Base-by-base conservation (phyloP, 2,329 filamentous ascomycete genomes). In the Tolypocladium cylindrosporum region DNA sequence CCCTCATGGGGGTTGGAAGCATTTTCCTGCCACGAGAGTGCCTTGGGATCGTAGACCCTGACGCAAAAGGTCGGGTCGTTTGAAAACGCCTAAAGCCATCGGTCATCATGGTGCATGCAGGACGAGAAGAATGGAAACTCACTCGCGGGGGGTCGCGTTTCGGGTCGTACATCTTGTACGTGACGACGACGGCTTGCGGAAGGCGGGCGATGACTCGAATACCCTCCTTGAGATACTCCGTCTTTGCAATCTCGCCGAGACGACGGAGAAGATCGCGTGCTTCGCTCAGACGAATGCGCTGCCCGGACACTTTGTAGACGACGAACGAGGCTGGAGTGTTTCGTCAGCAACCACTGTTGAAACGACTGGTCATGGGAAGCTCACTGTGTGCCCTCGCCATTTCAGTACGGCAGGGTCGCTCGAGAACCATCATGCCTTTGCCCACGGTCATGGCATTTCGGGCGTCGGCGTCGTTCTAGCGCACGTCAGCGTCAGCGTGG, bases 401-500 rank as follows among this genome's bases (percentile, higher is more conserved):
- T 70, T 88, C 84, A 24, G 77, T 81, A 21, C 85, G 81, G 68
- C 81, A 83, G 14, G 78, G 73, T 13, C 85, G 80, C 16, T 81
- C 82, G 50, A 79, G 74, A 56, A 86, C 80, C 3, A 76, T 60
- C 10, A 71, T 66, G 14, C 79, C 79, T 48, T 74, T 75, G 10
- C 78, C 82, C 4, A 76, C 58, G 2, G 63, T 61, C 56, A 82
- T 71, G 24, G 83, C 84, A 16, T 59, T 63, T 21, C 75, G 67
- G 1, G 84, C 83, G 65, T 83, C 72, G 0, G 73, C 67, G 39
- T 76, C 71, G 14, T 73, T 76, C 81, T 84, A 36, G 5, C 16
- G 11, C 16, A 5, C 3, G 57, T 58, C 41, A 60, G 52, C 37
- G 11, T 34, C 27, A 27, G 31, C 13, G 3, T 19, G 27, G 42